Conservation (phyloP, 495 filamentous ascomycete genomes). For the Astrocystis sublimbata region DNA sequence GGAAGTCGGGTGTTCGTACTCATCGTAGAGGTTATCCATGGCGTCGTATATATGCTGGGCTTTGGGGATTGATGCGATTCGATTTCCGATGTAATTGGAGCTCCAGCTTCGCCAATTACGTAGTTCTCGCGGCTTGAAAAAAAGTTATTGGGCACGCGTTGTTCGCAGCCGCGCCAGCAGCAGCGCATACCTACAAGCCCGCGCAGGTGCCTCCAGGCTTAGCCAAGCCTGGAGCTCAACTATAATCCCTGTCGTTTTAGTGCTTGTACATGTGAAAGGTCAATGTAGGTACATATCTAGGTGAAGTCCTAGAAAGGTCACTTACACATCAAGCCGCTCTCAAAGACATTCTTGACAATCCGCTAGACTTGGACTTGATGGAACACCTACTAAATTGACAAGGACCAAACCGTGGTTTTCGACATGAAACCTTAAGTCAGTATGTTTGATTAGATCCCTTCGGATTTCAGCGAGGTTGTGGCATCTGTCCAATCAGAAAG, state of each 20-base stretch:
- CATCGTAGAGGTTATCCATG: conserved; percentile 86
- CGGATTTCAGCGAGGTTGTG: no score
- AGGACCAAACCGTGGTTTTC: no score
- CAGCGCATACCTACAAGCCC: conserved; percentile 5
- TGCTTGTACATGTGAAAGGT: background rate
- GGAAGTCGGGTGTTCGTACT: conserved; percentile 51
- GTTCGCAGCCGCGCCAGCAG: conserved; percentile 6
- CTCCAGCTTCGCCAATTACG: conserved; percentile 14
- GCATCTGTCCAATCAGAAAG: no score
- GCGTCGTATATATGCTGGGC: conserved; percentile 17
- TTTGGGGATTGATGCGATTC: conserved; percentile 18
- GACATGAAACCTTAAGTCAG: no score
- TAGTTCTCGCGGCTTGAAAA: conserved; percentile 24
- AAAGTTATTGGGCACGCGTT: background rate
- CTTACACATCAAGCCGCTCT: no score
- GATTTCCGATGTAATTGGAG: conserved; percentile 19
- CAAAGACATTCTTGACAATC: no score
- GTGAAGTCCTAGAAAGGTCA: no score
- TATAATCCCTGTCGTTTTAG: background rate
- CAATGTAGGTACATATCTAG: no score
- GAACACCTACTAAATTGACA: no score
- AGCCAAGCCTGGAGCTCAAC: background rate
- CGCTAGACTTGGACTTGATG: no score
- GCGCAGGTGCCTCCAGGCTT: background rate
- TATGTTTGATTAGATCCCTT: no score